Base-by-base conservation (phyloP, 768 basidiomycete species). In the Phylloporus scabripes region DNA sequence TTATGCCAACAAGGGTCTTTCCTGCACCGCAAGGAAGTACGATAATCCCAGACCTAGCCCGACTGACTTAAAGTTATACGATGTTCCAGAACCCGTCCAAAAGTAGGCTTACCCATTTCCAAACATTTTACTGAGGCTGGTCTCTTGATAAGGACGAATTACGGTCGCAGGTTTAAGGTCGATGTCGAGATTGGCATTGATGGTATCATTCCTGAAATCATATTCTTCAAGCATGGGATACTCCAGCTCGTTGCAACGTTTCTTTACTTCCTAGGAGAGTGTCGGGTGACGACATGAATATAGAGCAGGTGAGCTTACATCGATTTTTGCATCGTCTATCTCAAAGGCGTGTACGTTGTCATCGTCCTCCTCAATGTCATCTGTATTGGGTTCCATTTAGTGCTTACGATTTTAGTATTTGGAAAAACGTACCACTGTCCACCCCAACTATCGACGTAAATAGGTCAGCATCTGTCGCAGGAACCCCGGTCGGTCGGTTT, bases 151-250 rank as follows among this genome's bases (percentile, higher is more conserved):
- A 12, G 96, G 92, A 47, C 96, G 80, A 63, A 99, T 96, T 53
- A 95, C 87, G 2, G 96, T 98, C 31, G 92, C 88, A 3, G 96
- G 96, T 66, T 99, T 99, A 46, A 99, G 80, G 68, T 99, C 96
- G 49, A 99, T 99, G 63, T 99, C 96, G 39, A 99, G 77, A 68
- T 97, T 95, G 24, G 96, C 81, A 63, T 99, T 99, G 57, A 93
- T 73, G 0, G 90, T 92, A 65, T 99, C 96, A 63, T 98, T 95
- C 37, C 94, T 78, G 75, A 98, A 99, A 68, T 99, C 96, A 63
- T 99, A 99, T 70, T 99, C 96, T 66, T 99, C 96, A 38, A 99
- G 76, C 84, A 97, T 96, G 7, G 96, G 96, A 56, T 94, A 92
- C 63, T 98, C 93, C 33, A 98, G 78, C 58, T 96, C 95, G 60